These are phyloP conservation scores for Pleurotus cornucopiae DNA, from an alignment of 768 basidiomycete species.

Conservation along the genomic window DNA sequence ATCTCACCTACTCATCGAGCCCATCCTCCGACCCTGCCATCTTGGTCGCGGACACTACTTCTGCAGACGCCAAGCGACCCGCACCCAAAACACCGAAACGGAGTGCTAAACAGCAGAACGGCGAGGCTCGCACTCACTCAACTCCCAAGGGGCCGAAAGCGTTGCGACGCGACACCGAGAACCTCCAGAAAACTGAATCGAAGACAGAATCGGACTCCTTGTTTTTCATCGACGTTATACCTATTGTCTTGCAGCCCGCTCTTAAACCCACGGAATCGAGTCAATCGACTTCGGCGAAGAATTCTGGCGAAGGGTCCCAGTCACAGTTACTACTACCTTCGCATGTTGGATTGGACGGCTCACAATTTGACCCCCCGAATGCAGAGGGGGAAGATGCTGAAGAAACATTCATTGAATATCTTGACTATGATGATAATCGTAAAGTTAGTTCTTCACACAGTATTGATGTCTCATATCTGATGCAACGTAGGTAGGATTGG, in stretches of 20 bases:
- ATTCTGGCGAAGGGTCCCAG: not conserved
- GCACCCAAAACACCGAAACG: not conserved
- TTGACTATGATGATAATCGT: conserved; percentile 62
- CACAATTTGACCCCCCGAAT: conserved; percentile 43
- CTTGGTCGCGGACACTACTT: conserved; percentile 1
- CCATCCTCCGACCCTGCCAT: not conserved
- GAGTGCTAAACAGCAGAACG: not conserved
- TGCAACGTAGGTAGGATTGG: conserved; percentile 38
- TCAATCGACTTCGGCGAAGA: not conserved
- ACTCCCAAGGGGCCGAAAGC: too few species aligned
- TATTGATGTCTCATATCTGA: not conserved
- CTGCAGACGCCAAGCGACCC: not conserved
- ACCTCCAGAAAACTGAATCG: too few species aligned
- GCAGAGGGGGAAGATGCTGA: conserved; percentile 37
- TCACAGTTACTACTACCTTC: conserved; percentile 54
- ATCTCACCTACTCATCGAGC: not conserved
- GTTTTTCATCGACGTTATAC: conserved; percentile 50
- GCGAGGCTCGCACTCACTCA: not conserved
- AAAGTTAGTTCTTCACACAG: conserved; percentile 35
- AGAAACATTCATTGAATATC: conserved; percentile 73
- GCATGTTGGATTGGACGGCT: conserved; percentile 62
- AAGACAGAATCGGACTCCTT: conserved; percentile 10
- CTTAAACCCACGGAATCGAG: conserved; percentile 12
- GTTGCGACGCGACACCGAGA: too few species aligned
- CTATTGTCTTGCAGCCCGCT: conserved; percentile 29